Conservation (phyloP, 2,329 filamentous ascomycete genomes). For the Clarireedia homoeocarpa region DNA sequence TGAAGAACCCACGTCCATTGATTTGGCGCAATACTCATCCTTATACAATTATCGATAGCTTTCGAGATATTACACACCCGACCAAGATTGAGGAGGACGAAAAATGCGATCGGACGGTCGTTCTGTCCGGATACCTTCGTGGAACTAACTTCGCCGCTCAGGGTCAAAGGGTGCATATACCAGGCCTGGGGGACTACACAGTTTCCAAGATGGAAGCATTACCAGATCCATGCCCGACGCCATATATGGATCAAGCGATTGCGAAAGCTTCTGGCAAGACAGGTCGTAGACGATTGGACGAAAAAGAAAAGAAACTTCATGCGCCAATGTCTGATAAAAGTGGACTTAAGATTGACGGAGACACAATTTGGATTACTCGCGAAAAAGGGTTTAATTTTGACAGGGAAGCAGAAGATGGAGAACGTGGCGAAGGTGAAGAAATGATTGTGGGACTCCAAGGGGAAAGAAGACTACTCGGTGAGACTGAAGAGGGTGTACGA, state of each 20-base stretch:
- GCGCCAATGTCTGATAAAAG: constrained; percentile 98
- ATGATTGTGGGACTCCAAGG: constrained; percentile 85
- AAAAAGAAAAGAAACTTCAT: constrained; percentile 94
- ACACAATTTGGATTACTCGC: constrained; percentile 81
- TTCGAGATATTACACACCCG: constrained; percentile 90
- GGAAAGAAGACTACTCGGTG: constrained; percentile 72
- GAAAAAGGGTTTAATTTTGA: constrained; percentile 71
- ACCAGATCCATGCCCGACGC: constrained; percentile 92
- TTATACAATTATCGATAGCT: constrained; percentile 87
- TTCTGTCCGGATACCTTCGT: constrained; percentile 85
- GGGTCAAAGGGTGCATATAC: constrained; percentile 82
- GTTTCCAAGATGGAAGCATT: constrained; percentile 78
- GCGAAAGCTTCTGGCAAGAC: constrained; percentile 80
- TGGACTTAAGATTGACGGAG: constrained; percentile 90
- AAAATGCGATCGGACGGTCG: constrained; percentile 85
- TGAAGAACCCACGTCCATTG: constrained; percentile 97
- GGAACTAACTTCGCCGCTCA: constrained; percentile 89
- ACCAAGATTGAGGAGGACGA: constrained; percentile 81
- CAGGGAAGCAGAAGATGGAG: constrained; percentile 52
- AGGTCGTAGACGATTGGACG: constrained; percentile 71
- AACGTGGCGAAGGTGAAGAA: constrained; percentile 90
- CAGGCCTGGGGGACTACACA: constrained; percentile 82
- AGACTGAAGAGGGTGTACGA: constrained; percentile 74
- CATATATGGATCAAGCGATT: constrained; percentile 77
- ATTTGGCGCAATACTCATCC: constrained; percentile 96